Conservation (phyloP, 2,329 filamentous ascomycete species). For the Helicocarpus griseus region DNA sequence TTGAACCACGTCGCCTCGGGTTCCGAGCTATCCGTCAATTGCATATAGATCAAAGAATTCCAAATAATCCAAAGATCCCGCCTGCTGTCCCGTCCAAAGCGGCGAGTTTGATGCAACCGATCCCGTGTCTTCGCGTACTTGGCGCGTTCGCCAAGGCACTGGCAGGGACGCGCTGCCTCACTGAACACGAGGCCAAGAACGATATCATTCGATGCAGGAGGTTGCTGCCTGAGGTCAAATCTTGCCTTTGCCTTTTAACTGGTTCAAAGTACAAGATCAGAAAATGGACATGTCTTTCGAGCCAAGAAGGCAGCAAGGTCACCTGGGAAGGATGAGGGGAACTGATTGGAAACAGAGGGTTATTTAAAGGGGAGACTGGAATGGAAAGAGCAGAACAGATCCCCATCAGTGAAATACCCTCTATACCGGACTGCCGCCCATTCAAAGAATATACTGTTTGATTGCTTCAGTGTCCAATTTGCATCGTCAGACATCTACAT, state of each 20-base stretch:
- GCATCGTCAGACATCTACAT: not conserved
- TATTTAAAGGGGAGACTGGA: not conserved
- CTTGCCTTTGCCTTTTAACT: not conserved
- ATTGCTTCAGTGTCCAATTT: too few relatives aligned
- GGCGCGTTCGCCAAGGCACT: not conserved
- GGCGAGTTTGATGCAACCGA: not conserved
- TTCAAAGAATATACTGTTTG: too few relatives aligned
- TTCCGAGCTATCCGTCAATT: too few relatives aligned
- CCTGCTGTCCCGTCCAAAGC: not conserved
- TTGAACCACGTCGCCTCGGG: too few relatives aligned
- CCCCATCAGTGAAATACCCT: too few relatives aligned
- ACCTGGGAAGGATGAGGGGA: not conserved
- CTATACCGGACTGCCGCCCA: too few relatives aligned
- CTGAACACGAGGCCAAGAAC: not conserved
- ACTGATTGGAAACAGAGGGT: not conserved
- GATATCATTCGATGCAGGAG: not conserved
- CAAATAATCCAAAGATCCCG: not conserved
- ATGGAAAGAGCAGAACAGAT: not conserved
- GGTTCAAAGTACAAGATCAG: not conserved
- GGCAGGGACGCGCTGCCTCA: not conserved
- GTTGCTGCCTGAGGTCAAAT: not conserved
- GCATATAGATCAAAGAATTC: too few relatives aligned
- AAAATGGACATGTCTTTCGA: not conserved
- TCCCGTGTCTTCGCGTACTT: not conserved
- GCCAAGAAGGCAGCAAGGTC: not conserved